A percentile compares a stretch with the other conserved stretches of the same genome.
phyloP scores from a whole-genome alignment of 352 stramenopile genomes.

The Globisporangium emineosum region DNA sequence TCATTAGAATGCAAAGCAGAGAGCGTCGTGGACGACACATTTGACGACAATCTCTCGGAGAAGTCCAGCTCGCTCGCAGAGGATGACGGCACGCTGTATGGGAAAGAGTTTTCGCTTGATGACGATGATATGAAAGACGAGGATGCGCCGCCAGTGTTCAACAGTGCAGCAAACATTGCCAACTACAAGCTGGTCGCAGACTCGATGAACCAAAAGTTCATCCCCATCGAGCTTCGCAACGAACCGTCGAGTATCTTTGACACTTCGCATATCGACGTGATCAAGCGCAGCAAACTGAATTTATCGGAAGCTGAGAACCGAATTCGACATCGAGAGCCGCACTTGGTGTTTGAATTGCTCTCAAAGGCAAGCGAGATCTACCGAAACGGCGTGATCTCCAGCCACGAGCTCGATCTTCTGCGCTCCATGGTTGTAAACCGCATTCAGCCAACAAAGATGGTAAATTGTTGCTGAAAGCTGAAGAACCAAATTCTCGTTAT shows the following conservation, averaged over 20 bases:
- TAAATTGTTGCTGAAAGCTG: slow-evolving; percentile 16
- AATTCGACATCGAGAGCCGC: slow-evolving; percentile 78
- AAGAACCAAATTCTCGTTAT: background rate
- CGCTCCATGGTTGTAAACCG: slow-evolving; percentile 74
- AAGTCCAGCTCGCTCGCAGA: slow-evolving; percentile 69
- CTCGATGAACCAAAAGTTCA: slow-evolving; percentile 83
- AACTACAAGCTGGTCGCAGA: slow-evolving; percentile 78
- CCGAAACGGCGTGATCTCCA: slow-evolving; percentile 74
- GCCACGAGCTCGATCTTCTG: slow-evolving; percentile 70
- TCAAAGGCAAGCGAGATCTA: slow-evolving; percentile 86
- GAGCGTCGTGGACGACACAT: slow-evolving; percentile 54
- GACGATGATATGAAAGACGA: slow-evolving; percentile 46
- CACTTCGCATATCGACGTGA: slow-evolving; percentile 76
- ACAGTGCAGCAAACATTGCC: slow-evolving; percentile 48
- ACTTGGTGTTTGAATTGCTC: slow-evolving; percentile 79
- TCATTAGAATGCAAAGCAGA: slow-evolving; percentile 29
- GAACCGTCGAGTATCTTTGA: slow-evolving; percentile 56
- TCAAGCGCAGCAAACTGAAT: slow-evolving; percentile 81
- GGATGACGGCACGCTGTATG: slow-evolving; percentile 81
- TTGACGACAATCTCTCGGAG: slow-evolving; percentile 46
- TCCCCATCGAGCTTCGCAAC: slow-evolving; percentile 60
- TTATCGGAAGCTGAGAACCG: slow-evolving; percentile 77
- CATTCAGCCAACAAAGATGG: slow-evolving; percentile 84
- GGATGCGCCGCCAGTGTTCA: slow-evolving; percentile 51
- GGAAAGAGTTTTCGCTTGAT: slow-evolving; percentile 66